phyloP scores from a whole-genome alignment of 192 early-diverging fungal species.

The Phlyctochytrium planicorne region DNA sequence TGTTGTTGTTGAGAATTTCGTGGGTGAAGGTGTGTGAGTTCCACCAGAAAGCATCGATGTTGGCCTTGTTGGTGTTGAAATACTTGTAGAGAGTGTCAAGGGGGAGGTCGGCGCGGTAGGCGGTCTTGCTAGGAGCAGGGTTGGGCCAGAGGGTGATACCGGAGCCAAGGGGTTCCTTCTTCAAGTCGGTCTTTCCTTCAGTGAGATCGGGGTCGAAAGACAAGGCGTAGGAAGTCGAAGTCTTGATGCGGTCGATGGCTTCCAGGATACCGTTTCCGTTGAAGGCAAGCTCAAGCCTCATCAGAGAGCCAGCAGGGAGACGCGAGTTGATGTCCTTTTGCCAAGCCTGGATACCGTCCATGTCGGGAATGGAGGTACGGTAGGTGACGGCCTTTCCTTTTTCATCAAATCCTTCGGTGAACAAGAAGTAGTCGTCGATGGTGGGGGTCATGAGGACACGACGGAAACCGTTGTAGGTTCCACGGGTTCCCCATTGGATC shows the following conservation, averaged over 20 bases:
- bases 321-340: slow-evolving; percentile 37
- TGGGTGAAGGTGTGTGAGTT: slow-evolving; percentile 41
- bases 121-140: slow-evolving; percentile 8
- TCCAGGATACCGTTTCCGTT: slow-evolving; percentile 47
- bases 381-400: slow-evolving; percentile 17
- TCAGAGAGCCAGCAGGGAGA: slow-evolving; percentile 36
- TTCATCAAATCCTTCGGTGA: slow-evolving; percentile 19
- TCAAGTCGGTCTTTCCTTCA: slow-evolving; percentile 16
- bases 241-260: background rate
- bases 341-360: slow-evolving; percentile 35
- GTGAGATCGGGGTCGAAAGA: slow-evolving; percentile 33
- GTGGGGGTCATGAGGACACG: slow-evolving; percentile 37
- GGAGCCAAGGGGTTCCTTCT: slow-evolving; percentile 40
- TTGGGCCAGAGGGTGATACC: slow-evolving; percentile 40
- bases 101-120: background rate
- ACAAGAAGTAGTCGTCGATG: slow-evolving; percentile 44
- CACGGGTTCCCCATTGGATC: slow-evolving; percentile 45
- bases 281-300: slow-evolving; percentile 37
- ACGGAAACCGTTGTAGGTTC: slow-evolving; percentile 45
- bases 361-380: slow-evolving; percentile 28
- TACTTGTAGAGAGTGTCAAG: slow-evolving; percentile 33
- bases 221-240: slow-evolving; percentile 11
- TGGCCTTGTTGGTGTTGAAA: slow-evolving; percentile 14
- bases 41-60: slow-evolving; percentile 30
- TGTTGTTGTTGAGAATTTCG: slow-evolving; percentile 38